Evolutionary conservation across 495 filamentous ascomycete species (phyloP), one percentile per base, ranked within the genome.

Genomic region (Aspergillus ostianus): DNA sequence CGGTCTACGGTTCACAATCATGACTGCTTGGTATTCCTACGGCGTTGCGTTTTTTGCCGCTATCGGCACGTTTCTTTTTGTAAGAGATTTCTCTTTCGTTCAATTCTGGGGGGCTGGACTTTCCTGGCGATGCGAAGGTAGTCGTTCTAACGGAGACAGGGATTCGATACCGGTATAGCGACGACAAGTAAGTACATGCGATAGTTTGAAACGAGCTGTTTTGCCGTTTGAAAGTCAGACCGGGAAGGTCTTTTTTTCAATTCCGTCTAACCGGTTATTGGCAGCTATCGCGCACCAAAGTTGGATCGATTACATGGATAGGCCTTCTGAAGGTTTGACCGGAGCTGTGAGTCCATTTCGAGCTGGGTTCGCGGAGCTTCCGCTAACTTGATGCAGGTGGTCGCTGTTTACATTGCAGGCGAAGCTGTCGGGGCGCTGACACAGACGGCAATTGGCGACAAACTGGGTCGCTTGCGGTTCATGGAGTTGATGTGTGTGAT

Each of bases 341-440:
- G 83, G 83, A 59, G 81, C 83, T n/a, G 82, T 84, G 65, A 36
- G 73, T 71, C 32, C 3, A 45, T 0, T 20, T n/a, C 27, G 47
- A 17, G 13, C 13, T 41, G 36, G 36, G 0, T 26, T 26, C 2
- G 23, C 23, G 23, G 23, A 4, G 23, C 4, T 26, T 26, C 21
- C 13, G 20, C 29, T 61, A 51, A 64, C 15, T 36, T 50, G 8
- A 20, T 29, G 23, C 52, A 80, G 77, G 78, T 84, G 8, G 82
- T 84, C 17, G 75, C 82, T n/a, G 80, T 84, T 18, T 85, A 86
- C 58, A 85, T 85, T 57, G 83, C 83, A 12, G 83, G 83, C 47
- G 82, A 85, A 66, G 79, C 81, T 20, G 68, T 77, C 15, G 83
- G 83, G 19, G 80, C 82, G 9, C 50, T 85, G 15, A 72, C 70